These are phyloP conservation scores for Sclerotinia minor DNA, from an alignment of 2,329 filamentous ascomycete species.

Conservation along the genomic window DNA sequence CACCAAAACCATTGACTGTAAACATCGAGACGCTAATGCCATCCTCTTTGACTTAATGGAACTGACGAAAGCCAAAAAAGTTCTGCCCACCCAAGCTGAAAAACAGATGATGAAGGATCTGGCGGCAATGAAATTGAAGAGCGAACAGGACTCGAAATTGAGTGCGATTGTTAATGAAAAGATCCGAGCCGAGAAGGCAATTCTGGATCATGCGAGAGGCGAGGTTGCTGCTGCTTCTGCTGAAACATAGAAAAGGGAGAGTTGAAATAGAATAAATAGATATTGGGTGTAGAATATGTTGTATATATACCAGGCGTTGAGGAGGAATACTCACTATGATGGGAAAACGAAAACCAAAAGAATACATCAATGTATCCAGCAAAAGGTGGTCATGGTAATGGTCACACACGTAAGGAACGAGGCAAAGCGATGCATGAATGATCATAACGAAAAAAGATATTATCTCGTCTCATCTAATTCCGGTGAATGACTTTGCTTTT, in stretches of 20 bases:
- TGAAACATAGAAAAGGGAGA: conserved; percentile 13
- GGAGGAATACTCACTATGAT: conserved; percentile 20
- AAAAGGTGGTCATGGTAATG: neutral
- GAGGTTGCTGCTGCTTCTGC: conserved; percentile 23
- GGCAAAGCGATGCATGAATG: conserved; percentile 10
- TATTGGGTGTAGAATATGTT: conserved; percentile 20
- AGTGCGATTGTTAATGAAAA: conserved; percentile 55
- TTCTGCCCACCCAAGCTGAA: conserved; percentile 62
- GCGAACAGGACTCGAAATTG: conserved; percentile 55
- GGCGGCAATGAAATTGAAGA: conserved; percentile 53
- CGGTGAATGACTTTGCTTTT: conserved; percentile 1
- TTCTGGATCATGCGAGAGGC: conserved; percentile 55
- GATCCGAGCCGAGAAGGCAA: conserved; percentile 61
- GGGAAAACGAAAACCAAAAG: conserved; percentile 2
- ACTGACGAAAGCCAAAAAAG: conserved; percentile 58
- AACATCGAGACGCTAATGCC: conserved; percentile 56
- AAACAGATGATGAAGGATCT: conserved; percentile 57
- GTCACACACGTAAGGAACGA: neutral
- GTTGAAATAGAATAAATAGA: conserved; percentile 4
- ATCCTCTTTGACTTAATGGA: conserved; percentile 65
- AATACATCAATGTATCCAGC: neutral
- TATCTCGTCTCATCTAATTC: conserved; percentile 8
- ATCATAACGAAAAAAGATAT: conserved; percentile 21
- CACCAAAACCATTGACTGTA: conserved; percentile 59
- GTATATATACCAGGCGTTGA: conserved; percentile 32